A percentile compares a stretch with the other conserved stretches of the same genome.
phyloP scores from a whole-genome alignment of 306 rosid genomes.

The Gynostemma pentaphyllum region DNA sequence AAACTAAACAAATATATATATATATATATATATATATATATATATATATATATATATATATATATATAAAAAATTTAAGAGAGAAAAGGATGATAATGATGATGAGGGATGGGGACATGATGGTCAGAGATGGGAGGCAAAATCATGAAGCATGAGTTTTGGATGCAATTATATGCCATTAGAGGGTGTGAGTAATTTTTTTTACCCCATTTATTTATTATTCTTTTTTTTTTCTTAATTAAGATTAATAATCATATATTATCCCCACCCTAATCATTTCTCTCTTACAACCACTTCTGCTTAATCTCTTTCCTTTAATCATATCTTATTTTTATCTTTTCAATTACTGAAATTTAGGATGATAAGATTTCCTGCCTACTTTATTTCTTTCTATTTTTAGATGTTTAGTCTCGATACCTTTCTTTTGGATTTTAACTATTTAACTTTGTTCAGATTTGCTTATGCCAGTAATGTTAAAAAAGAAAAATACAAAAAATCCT shows the following conservation, averaged over 20 bases:
- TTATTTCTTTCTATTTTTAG: no score
- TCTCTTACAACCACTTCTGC: neutral
- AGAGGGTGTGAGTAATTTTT: neutral
- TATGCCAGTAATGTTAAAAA: no score
- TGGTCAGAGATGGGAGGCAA: slow-evolving; percentile 12
- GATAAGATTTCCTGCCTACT: no score
- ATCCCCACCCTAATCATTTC: slow-evolving; percentile 6
- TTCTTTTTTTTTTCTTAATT: neutral
- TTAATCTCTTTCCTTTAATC: neutral
- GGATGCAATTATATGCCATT: slow-evolving; percentile 12
- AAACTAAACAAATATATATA: neutral
- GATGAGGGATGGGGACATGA: slow-evolving; percentile 2
- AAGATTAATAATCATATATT: neutral
- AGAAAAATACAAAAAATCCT: no score
- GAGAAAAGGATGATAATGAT: neutral
- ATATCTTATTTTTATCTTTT: no score
- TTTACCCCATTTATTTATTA: neutral
- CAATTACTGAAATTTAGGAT: neutral
- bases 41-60: neutral
- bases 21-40: no score
- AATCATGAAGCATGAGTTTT: slow-evolving; percentile 10
- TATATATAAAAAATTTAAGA: no score
- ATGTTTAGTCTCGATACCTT: neutral
- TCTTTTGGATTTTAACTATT: neutral
- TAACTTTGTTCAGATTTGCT: neutral